A percentile compares a stretch with the other conserved stretches of the same genome.
phyloP scores from a whole-genome alignment of 768 basidiomycete species.

The Tricholoma matsutake region DNA sequence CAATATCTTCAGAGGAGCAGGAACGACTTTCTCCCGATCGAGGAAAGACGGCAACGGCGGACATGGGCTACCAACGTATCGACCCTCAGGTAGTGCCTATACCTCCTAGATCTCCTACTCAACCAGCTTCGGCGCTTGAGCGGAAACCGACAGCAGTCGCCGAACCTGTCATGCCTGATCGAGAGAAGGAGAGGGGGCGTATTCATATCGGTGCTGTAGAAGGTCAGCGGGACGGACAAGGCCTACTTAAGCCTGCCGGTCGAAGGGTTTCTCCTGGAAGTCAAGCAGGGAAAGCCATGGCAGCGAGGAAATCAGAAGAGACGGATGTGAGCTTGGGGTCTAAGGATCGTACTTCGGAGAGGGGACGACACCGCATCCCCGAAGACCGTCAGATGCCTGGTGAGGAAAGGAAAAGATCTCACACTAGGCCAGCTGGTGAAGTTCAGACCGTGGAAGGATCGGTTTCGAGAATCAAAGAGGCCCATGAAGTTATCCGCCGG shows the following conservation, averaged over 20 bases:
- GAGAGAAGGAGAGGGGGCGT: constrained; percentile 1
- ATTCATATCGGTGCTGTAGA: neutral
- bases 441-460: neutral
- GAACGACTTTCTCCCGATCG: constrained; percentile 29
- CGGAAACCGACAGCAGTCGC: constrained; percentile 12
- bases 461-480: constrained; percentile 10
- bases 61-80: constrained; percentile 29
- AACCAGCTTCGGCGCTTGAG: constrained; percentile 21
- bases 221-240: constrained; percentile 19
- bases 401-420: constrained; percentile 5
- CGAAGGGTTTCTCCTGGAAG: constrained; percentile 51
- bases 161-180: constrained; percentile 11
- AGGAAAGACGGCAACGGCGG: constrained; percentile 31
- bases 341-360: constrained; percentile 7
- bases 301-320: constrained; percentile 43
- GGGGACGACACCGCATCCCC: constrained; percentile 7
- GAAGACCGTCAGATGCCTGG: constrained; percentile 5
- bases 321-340: constrained; percentile 7
- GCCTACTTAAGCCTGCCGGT: constrained; percentile 29
- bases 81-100: constrained; percentile 22
- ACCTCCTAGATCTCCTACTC: constrained; percentile 16
- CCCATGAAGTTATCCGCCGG: neutral
- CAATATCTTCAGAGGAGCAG: constrained; percentile 24
- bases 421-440: constrained; percentile 4
- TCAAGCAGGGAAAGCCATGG: constrained; percentile 41